These are phyloP conservation scores for Zygosaccharomyces lentus DNA, from an alignment of 805 yeast species.

Conservation along the genomic window DNA sequence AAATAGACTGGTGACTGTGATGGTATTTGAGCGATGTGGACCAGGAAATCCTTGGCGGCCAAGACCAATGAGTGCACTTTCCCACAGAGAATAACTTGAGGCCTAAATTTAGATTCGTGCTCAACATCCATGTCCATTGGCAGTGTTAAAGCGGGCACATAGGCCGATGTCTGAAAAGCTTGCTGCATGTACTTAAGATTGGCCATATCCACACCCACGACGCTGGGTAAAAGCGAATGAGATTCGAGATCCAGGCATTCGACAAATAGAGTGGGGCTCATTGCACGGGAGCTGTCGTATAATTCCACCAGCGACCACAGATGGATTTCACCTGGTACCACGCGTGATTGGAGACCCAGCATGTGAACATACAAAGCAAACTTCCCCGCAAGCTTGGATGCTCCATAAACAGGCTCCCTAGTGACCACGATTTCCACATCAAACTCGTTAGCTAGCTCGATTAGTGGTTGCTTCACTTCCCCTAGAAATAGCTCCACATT, in stretches of 20 bases:
- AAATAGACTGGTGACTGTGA: constrained; percentile 14
- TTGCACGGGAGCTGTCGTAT: constrained; percentile 4
- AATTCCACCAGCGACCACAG: constrained; percentile 17
- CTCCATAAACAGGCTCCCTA: constrained; percentile 7
- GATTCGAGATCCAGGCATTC: constrained; percentile 23
- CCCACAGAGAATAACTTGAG: constrained; percentile 23
- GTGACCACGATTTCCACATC: constrained; percentile 21
- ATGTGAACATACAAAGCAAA: constrained; percentile 12
- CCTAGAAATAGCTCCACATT: neutral
- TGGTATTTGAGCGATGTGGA: constrained; percentile 10
- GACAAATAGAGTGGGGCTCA: constrained; percentile 12
- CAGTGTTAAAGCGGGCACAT: constrained; percentile 17
- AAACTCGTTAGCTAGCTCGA: constrained; percentile 15
- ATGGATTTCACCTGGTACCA: constrained; percentile 18
- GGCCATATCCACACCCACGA: constrained; percentile 22
- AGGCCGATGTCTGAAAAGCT: constrained; percentile 19
- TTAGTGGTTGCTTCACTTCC: constrained; percentile 6
- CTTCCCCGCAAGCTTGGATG: constrained; percentile 1
- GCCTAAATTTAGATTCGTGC: constrained; percentile 3
- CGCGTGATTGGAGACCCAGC: constrained; percentile 20
- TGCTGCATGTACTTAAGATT: constrained; percentile 18
- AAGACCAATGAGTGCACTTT: constrained; percentile 17
- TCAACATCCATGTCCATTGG: neutral
- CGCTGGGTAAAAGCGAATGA: constrained; percentile 22
- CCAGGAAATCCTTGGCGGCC: constrained; percentile 20